phyloP scores from a whole-genome alignment of 768 basidiomycete species.

The Russula olivacea region DNA sequence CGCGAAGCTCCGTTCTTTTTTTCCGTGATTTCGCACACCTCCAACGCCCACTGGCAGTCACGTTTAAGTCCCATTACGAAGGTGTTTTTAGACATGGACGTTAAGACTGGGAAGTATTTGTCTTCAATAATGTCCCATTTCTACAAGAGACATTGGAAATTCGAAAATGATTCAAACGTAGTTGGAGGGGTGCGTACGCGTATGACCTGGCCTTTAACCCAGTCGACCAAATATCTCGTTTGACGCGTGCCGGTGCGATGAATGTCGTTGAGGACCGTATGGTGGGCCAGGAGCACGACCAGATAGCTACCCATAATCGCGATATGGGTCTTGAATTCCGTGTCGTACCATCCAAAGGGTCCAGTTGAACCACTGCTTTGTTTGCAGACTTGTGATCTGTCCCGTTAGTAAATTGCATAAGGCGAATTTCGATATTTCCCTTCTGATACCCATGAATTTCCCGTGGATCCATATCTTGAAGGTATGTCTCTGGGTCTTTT shows the following conservation, averaged over 20 bases:
- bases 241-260: background rate
- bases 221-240: constrained; percentile 6
- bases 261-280: no score
- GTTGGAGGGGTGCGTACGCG: constrained; percentile 1
- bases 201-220: background rate
- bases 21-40: background rate
- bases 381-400: background rate
- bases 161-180: background rate
- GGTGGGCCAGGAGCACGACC: constrained; percentile 13
- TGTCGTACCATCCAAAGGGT: background rate
- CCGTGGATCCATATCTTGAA: no score
- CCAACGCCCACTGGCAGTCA: constrained; percentile 14
- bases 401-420: constrained; percentile 3
- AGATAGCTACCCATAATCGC: constrained; percentile 5
- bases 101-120: constrained; percentile 1
- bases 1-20: background rate
- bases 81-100: background rate
- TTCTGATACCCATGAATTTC: no score
- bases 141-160: background rate
- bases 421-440: background rate
- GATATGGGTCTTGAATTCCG: background rate
- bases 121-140: background rate
- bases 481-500: no score
- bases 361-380: background rate
- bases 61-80: constrained; percentile 4